Evolutionary conservation across 2,329 filamentous ascomycete species (phyloP).

Genomic region (Botrytis tulipae): DNA sequence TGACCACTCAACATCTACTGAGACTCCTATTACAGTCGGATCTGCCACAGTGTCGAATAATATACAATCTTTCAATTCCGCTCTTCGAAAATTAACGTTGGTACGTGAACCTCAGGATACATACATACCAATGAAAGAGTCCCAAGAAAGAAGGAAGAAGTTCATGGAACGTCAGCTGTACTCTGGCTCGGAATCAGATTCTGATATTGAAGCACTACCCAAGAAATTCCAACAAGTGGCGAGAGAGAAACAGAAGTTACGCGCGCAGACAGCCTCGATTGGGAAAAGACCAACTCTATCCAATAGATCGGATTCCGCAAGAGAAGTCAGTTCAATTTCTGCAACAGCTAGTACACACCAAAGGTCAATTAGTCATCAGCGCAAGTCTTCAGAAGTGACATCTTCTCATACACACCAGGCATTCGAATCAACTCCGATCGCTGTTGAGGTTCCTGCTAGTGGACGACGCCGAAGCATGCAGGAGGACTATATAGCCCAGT

Average conservation of each 20-base stretch:
- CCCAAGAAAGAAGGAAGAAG: conserved; percentile 32
- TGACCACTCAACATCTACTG: conserved; percentile 22
- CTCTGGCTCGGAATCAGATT: conserved; percentile 26
- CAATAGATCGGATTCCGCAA: neutral
- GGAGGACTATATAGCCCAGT: conserved; percentile 35
- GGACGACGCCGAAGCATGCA: conserved; percentile 29
- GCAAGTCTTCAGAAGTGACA: neutral
- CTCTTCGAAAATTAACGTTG: conserved; percentile 4
- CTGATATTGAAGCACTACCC: conserved; percentile 28
- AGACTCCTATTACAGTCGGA: conserved; percentile 11
- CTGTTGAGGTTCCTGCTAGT: conserved; percentile 33
- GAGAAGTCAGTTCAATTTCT: neutral
- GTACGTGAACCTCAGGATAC: conserved; percentile 27
- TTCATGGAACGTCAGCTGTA: neutral
- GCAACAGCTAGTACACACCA: neutral
- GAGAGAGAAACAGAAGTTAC: neutral
- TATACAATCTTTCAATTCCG: conserved; percentile 27
- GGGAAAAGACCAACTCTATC: neutral
- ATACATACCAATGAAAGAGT: conserved; percentile 36
- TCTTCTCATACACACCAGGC: neutral
- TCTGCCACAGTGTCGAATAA: conserved; percentile 10
- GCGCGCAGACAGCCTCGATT: neutral
- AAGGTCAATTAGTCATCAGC: neutral
- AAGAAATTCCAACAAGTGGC: neutral
- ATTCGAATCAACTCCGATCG: neutral